phyloP scores from a whole-genome alignment of 108 stramenopile genomes.

The Cylindrotheca closterium region DNA sequence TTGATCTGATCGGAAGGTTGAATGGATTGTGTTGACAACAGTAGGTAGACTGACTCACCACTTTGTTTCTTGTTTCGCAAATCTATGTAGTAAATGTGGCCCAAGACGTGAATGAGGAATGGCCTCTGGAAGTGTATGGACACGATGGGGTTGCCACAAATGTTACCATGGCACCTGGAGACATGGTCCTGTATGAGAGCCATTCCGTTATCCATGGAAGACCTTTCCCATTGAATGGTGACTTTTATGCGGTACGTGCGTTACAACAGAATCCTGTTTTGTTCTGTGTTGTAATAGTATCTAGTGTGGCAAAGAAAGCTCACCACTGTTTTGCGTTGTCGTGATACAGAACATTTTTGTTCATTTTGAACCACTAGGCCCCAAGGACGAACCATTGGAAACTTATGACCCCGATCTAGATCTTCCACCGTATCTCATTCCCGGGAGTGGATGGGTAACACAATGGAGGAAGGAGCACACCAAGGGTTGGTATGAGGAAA shows the following conservation, averaged over 20 bases:
- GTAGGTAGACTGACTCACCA: not conserved
- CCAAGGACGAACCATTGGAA: slow-evolving; percentile 4
- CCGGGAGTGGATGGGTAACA: slow-evolving; percentile 36
- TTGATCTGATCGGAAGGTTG: not conserved
- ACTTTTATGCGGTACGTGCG: slow-evolving; percentile 14
- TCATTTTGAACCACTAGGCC: slow-evolving; percentile 54
- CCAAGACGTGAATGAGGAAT: slow-evolving; percentile 77
- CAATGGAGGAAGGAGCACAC: slow-evolving; percentile 32
- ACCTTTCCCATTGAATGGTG: slow-evolving; percentile 33
- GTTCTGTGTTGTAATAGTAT: too few relatives aligned
- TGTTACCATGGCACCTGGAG: slow-evolving; percentile 94
- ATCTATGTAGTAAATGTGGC: slow-evolving; percentile 78
- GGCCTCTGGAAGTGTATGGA: slow-evolving; percentile 88
- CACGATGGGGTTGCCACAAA: slow-evolving; percentile 86
- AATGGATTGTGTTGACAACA: too few relatives aligned
- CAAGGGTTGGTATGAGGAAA: slow-evolving; percentile 35
- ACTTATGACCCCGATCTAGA: slow-evolving; percentile 22
- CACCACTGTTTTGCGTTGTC: too few relatives aligned
- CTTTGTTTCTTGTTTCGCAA: not conserved
- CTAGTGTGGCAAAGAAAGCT: too few relatives aligned
- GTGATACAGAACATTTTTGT: slow-evolving; percentile 72
- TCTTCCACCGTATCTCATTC: slow-evolving; percentile 57
- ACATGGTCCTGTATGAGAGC: slow-evolving; percentile 79
- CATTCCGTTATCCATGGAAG: slow-evolving; percentile 76
- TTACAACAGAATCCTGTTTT: too few relatives aligned